Evolutionary conservation across 2,329 filamentous ascomycete species (phyloP).

Genomic region (Hypoxylon sp.): DNA sequence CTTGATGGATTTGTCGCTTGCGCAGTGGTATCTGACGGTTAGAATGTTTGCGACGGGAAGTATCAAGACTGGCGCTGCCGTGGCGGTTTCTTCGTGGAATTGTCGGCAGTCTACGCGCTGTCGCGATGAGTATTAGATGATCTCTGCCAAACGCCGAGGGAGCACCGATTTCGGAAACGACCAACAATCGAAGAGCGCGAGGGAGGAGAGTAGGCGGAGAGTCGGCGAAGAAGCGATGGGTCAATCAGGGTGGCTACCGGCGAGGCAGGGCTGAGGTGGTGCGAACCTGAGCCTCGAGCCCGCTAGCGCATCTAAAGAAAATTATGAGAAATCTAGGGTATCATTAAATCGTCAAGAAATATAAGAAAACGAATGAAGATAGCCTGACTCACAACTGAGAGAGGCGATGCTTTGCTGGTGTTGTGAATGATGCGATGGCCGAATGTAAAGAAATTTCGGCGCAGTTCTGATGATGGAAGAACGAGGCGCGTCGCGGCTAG

Average conservation of each 20-base stretch:
- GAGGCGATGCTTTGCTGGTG: conserved; percentile 18
- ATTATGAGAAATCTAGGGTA: conserved; percentile 32
- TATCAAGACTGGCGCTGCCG: background rate
- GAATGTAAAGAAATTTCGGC: conserved; percentile 26
- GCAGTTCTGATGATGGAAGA: conserved; percentile 32
- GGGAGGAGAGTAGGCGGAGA: background rate
- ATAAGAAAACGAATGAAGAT: conserved; percentile 33
- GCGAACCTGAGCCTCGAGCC: conserved; percentile 30
- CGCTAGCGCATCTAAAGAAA: conserved; percentile 22
- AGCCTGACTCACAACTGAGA: conserved; percentile 17
- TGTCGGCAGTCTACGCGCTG: background rate
- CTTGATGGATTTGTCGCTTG: conserved; percentile 48
- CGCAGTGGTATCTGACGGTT: background rate
- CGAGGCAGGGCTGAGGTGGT: conserved; percentile 20
- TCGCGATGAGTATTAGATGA: background rate
- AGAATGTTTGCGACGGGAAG: background rate
- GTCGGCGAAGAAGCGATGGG: background rate
- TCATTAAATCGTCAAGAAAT: conserved; percentile 41
- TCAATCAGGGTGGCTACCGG: background rate
- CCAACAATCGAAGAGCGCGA: background rate
- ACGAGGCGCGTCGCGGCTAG: conserved; percentile 26
- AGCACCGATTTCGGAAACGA: background rate
- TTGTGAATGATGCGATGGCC: conserved; percentile 32
- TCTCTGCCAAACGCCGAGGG: background rate
- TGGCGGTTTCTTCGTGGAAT: conserved; percentile 1